Conservation (phyloP, 495 filamentous ascomycete genomes). For the Tuber calosporum region DNA sequence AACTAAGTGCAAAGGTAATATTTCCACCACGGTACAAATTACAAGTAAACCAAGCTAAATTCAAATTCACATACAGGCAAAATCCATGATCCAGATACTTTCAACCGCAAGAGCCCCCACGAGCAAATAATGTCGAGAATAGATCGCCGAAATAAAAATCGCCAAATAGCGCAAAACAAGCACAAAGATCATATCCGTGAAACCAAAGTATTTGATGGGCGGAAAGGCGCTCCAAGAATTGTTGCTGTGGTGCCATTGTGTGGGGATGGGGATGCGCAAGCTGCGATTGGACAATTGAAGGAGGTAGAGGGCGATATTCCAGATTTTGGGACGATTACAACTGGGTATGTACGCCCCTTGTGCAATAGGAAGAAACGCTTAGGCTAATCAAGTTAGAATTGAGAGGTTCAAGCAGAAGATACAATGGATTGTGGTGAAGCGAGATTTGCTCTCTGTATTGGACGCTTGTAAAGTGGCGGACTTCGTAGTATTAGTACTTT, state of each 20-base stretch:
- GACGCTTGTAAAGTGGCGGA: conserved; percentile 86
- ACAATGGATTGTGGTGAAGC: conserved; percentile 65
- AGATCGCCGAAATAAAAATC: conserved; percentile 84
- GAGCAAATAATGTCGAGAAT: conserved; percentile 97
- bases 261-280: conserved; percentile 56
- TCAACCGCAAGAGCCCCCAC: conserved; percentile 75
- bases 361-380: not conserved
- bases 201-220: conserved; percentile 70
- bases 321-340: conserved; percentile 52
- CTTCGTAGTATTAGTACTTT: conserved; percentile 77
- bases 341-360: conserved; percentile 41
- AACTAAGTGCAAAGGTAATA: conserved; percentile 69
- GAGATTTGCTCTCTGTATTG: conserved; percentile 64
- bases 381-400: conserved; percentile 46
- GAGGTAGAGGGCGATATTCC: conserved; percentile 65
- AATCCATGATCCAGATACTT: conserved; percentile 44
- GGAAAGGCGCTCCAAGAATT: conserved; percentile 77
- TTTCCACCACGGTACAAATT: not conserved
- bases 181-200: conserved; percentile 69
- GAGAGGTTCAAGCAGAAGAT: conserved; percentile 90
- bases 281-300: conserved; percentile 64
- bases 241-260: conserved; percentile 87
- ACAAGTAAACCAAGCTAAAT: conserved; percentile 42
- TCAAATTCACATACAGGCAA: conserved; percentile 29
- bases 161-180: conserved; percentile 74